Evolutionary conservation across 2,329 filamentous ascomycete genomes (phyloP).

Genomic region (Myriosclerotinia curreyana): DNA sequence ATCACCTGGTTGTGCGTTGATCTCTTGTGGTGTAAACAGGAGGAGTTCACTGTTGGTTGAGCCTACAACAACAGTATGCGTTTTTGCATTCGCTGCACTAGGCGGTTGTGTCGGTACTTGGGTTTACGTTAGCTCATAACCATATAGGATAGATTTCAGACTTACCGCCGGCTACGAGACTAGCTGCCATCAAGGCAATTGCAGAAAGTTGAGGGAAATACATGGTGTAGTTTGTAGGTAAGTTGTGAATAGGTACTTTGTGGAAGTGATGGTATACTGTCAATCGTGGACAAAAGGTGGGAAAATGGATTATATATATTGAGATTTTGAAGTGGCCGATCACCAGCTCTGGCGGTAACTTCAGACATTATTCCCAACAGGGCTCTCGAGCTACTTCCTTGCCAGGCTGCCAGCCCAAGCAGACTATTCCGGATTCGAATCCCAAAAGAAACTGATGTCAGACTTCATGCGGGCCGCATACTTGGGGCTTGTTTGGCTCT

Average conservation of each 20-base stretch:
- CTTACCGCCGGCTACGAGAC: conserved; percentile 1
- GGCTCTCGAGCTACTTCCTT: not conserved
- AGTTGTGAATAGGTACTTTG: not conserved
- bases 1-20: conserved; percentile 59
- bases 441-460: not conserved
- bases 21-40: conserved; percentile 62
- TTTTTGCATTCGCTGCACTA: not conserved
- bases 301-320: conserved; percentile 1
- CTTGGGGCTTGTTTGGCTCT: too few species aligned
- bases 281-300: not conserved
- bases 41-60: conserved; percentile 43
- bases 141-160: not conserved
- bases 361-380: not conserved
- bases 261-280: too few species aligned
- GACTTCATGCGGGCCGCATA: conserved; percentile 13
- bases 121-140: not conserved
- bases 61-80: conserved; percentile 66
- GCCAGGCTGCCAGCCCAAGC: too few species aligned
- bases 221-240: not conserved
- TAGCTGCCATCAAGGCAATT: conserved; percentile 8
- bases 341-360: not conserved
- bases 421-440: not conserved
- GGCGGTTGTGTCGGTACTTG: not conserved
- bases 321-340: not conserved
- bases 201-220: not conserved